A percentile compares a stretch with the other conserved stretches of the same genome.
phyloP scores from a whole-genome alignment of 768 basidiomycete genomes.

The Naganishia friedmannii region DNA sequence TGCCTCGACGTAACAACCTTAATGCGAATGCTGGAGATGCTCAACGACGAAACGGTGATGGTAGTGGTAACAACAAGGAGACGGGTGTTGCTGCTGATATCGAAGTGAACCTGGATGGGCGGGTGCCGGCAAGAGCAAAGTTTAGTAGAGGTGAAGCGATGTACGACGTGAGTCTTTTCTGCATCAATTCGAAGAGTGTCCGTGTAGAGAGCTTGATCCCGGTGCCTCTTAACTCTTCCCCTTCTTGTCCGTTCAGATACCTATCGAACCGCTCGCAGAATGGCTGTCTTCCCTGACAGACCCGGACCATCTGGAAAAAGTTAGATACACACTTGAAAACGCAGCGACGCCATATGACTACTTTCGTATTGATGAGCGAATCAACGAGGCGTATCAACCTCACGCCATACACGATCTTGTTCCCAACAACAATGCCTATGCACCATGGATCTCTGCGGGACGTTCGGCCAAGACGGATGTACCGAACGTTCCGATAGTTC shows the following conservation, averaged over 20 bases:
- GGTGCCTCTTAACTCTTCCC: not conserved
- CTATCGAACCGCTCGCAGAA: constrained; percentile 17
- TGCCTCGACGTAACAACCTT: not conserved
- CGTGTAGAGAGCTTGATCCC: too few relatives aligned
- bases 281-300: constrained; percentile 8
- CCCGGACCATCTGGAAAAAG: constrained; percentile 21
- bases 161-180: constrained; percentile 10
- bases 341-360: constrained; percentile 25
- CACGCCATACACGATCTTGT: not conserved
- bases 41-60: too few relatives aligned
- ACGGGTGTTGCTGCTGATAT: not conserved
- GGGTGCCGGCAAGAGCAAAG: constrained; percentile 7
- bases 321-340: constrained; percentile 19
- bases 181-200: not conserved
- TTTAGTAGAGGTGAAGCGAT: constrained; percentile 7
- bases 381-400: constrained; percentile 23
- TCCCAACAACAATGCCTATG: not conserved
- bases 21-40: not conserved
- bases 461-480: not conserved
- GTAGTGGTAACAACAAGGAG: not conserved
- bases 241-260: constrained; percentile 14
- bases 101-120: constrained; percentile 9
- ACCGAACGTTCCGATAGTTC: constrained; percentile 22
- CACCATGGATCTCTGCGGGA: constrained; percentile 1
- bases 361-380: constrained; percentile 24